These are phyloP conservation scores for Sporothrix euskadiensis DNA, from an alignment of 2,329 filamentous ascomycete species.

Conservation along the genomic window DNA sequence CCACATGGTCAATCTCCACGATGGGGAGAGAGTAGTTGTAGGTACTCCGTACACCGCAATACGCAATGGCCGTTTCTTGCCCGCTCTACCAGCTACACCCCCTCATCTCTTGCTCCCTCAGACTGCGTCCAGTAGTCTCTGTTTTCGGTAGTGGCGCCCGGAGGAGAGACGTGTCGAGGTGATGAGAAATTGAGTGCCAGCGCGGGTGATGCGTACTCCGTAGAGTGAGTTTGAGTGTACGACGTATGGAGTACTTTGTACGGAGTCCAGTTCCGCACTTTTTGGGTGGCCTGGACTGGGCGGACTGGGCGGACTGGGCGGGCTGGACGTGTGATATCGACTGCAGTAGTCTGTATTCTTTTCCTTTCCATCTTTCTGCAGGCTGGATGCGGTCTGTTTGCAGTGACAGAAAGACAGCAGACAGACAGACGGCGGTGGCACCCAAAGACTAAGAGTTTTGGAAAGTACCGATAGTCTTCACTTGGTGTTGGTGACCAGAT, in stretches of 20 bases:
- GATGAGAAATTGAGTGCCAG: not conserved
- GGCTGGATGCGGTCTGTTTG: not conserved
- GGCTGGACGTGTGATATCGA: slow-evolving; percentile 8
- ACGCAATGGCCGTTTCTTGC: slow-evolving; percentile 10
- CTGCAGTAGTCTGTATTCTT: slow-evolving; percentile 4
- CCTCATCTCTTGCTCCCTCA: too few relatives aligned
- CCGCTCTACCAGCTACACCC: not conserved
- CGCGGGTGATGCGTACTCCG: not conserved
- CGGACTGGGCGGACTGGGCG: not conserved
- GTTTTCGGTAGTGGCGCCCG: slow-evolving; percentile 7
- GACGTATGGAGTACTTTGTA: not conserved
- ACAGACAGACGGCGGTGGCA: not conserved
- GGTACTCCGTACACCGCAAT: not conserved
- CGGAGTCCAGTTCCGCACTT: not conserved
- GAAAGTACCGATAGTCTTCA: not conserved
- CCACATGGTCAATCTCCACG: not conserved
- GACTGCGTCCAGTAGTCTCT: not conserved
- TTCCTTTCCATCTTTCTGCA: not conserved
- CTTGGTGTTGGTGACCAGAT: not conserved
- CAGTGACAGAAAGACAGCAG: not conserved
- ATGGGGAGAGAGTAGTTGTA: too few relatives aligned
- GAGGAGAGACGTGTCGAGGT: not conserved
- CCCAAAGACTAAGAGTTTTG: not conserved
- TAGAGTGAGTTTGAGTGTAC: not conserved
- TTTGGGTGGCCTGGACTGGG: too few relatives aligned